Percentiles rank a stretch among this genome's conserved stretches.
phyloP scores from a whole-genome alignment of 2,329 filamentous ascomycete genomes.

The Aspergillus uvarum region DNA sequence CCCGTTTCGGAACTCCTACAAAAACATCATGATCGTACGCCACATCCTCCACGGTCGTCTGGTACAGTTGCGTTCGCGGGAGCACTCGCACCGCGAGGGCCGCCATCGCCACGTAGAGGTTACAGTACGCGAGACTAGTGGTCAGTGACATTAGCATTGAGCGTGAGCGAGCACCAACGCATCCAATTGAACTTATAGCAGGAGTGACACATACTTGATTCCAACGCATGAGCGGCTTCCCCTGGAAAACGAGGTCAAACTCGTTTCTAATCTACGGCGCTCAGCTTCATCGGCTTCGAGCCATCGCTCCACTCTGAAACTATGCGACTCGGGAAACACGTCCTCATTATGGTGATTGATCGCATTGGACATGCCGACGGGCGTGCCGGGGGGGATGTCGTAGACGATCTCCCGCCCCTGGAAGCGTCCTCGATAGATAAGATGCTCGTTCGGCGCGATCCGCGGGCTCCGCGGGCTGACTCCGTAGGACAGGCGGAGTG shows the following conservation, averaged over 20 bases:
- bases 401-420: not conserved
- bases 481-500: not conserved
- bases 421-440: not conserved
- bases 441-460: not conserved
- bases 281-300: slow-evolving; percentile 33
- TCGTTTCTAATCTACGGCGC: slow-evolving; percentile 27
- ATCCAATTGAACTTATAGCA: no score
- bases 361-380: slow-evolving; percentile 33
- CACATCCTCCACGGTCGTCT: no score
- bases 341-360: slow-evolving; percentile 37
- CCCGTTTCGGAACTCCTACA: no score
- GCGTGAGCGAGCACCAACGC: no score
- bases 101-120: no score
- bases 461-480: not conserved
- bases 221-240: slow-evolving; percentile 50
- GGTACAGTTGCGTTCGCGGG: no score
- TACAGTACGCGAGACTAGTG: no score
- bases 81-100: no score
- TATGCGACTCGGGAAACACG: slow-evolving; percentile 37
- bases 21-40: no score
- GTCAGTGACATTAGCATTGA: no score
- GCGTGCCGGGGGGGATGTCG: not conserved
- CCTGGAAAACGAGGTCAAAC: slow-evolving; percentile 41
- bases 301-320: slow-evolving; percentile 43
- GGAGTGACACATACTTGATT: slow-evolving; percentile 34